Base-by-base conservation (phyloP, 2,329 filamentous ascomycete species). In the Hymenoscyphus fraxineus region DNA sequence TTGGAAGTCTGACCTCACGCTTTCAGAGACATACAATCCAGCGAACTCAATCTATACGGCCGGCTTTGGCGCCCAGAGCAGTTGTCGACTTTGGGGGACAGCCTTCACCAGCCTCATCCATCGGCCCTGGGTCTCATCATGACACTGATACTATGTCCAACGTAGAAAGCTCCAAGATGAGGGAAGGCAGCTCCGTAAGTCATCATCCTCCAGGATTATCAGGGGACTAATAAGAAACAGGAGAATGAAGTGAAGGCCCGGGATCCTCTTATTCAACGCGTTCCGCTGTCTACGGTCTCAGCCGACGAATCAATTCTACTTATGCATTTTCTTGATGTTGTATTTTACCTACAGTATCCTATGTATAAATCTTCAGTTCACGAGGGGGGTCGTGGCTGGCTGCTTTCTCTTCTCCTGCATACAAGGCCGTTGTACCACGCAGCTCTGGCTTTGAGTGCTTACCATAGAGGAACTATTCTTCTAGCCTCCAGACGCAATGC, bases 311-410 rank as follows among this genome's bases (percentile, higher is more conserved):
- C 67, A n/a, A 27, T 64, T 15, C 65, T 82, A 55, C 75, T 84
- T 65, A 85, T 86, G 81, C 79, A 85, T 64, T 89, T 88, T 71
- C 78, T 88, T 56, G 86, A 89, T 71, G 82, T 84, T 68, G 80
- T 88, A 19, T 84, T 88, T 67, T 85, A 86, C 0, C 83, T 87
- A 65, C 76, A 88, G 1, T 88, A 85, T 70, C 87, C 87, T 2
- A 85, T 87, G 73, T 89, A 88, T 73, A 80, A 80, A 2, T 86
- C 86, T 0, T 77, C 78, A 0, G 72, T 86, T 6, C 76, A 83
- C 0, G 78, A 83, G 60, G 82, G 84, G 16, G 86, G 86, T 16
- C 81, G 84, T 57, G 82, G 83, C 15, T 89, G 86, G 86, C 77
- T 88, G 35, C 76, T 88, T 41, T 80, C 83, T 38, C 76, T 85